These are phyloP conservation scores for Hymenoscyphus repandus DNA, from an alignment of 2,329 filamentous ascomycete genomes.

Conservation along the genomic window DNA sequence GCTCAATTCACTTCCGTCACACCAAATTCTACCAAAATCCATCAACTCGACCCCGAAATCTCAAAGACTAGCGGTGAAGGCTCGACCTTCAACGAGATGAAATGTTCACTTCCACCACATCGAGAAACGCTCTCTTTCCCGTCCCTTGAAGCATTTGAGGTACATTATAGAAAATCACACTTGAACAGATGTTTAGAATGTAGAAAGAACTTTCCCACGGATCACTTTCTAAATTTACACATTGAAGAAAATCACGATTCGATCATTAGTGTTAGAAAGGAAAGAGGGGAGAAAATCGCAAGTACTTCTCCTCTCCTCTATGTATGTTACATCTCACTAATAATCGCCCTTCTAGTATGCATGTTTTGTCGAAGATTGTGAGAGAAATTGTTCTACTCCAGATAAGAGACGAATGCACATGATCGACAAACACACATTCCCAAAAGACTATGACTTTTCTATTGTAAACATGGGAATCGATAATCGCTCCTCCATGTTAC, in stretches of 20 bases:
- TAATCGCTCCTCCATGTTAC: constrained; percentile 71
- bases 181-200: constrained; percentile 83
- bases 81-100: constrained; percentile 47
- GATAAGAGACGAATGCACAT: constrained; percentile 83
- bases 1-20: constrained; percentile 20
- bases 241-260: constrained; percentile 90
- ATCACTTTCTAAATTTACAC: constrained; percentile 74
- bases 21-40: constrained; percentile 45
- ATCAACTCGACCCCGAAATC: constrained; percentile 63
- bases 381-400: constrained; percentile 74
- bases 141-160: constrained; percentile 76
- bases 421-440: constrained; percentile 92
- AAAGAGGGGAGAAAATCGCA: constrained; percentile 82
- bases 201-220: constrained; percentile 79
- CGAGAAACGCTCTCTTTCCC: constrained; percentile 63
- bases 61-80: constrained; percentile 23
- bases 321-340: not conserved
- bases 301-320: constrained; percentile 29
- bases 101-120: constrained; percentile 79
- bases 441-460: constrained; percentile 80
- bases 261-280: constrained; percentile 64
- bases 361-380: constrained; percentile 87
- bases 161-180: constrained; percentile 78
- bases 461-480: constrained; percentile 89
- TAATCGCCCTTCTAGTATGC: constrained; percentile 53